Conservation (phyloP, 2,329 filamentous ascomycete species). For the Diaporthe ampelina region DNA sequence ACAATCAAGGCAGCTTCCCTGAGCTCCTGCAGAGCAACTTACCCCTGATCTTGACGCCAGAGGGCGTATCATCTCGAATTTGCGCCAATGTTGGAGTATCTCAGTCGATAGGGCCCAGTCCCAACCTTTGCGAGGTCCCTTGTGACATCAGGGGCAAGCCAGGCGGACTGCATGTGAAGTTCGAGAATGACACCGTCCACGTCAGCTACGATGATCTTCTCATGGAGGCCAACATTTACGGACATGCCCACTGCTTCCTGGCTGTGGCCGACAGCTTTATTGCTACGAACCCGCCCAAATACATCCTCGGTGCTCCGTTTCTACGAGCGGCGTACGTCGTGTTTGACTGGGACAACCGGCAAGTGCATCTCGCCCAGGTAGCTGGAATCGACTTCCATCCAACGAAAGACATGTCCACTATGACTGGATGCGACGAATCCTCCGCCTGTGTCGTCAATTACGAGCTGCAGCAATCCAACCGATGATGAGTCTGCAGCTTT, state of each 20-base stretch:
- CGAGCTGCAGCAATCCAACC: too few relatives aligned
- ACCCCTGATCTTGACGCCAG: conserved; percentile 65
- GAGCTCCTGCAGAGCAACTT: conserved; percentile 69
- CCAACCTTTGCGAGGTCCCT: conserved; percentile 32
- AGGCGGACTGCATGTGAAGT: conserved; percentile 40
- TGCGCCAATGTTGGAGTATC: conserved; percentile 38
- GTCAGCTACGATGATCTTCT: conserved; percentile 40
- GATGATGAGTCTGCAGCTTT: neutral
- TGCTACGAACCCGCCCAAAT: conserved; percentile 15
- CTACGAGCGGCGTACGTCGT: conserved; percentile 33
- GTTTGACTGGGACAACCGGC: conserved; percentile 37
- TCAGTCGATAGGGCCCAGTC: too few relatives aligned
- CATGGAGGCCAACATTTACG: too few relatives aligned
- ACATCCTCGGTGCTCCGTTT: conserved; percentile 15
- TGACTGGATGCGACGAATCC: conserved; percentile 21
- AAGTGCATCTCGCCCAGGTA: conserved; percentile 31
- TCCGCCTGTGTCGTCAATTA: too few relatives aligned
- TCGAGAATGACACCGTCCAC: conserved; percentile 40
- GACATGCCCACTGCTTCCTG: conserved; percentile 6
- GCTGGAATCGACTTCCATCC: neutral
- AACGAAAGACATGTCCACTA: neutral
- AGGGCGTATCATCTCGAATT: conserved; percentile 53
- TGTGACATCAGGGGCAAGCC: conserved; percentile 29
- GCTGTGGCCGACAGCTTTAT: neutral
- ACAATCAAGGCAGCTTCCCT: conserved; percentile 44